Conservation (phyloP, 208 protist species). For the Leishmania guyanensis region DNA sequence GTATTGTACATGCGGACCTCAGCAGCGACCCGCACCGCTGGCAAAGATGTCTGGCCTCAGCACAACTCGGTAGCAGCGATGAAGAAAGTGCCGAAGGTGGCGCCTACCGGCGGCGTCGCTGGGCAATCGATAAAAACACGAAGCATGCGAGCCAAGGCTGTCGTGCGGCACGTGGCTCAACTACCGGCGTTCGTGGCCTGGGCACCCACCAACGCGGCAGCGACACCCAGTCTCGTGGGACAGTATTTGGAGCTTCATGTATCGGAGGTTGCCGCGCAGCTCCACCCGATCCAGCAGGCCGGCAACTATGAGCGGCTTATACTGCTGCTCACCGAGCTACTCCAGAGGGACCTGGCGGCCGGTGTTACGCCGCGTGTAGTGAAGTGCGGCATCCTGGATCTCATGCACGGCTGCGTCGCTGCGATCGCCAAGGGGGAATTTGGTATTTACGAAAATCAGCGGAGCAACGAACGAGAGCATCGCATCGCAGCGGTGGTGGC, state of each 20-base stretch:
- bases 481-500: background rate
- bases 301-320: conserved; percentile 38
- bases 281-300: conserved; percentile 20
- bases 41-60: conserved; percentile 1
- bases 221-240: conserved; percentile 12
- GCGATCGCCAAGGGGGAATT: conserved; percentile 21
- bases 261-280: conserved; percentile 23
- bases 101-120: background rate
- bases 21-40: background rate
- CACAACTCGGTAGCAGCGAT: background rate
- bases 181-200: conserved; percentile 27
- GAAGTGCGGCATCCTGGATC: conserved; percentile 43
- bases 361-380: conserved; percentile 75
- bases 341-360: conserved; percentile 48
- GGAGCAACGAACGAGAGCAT: background rate
- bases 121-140: background rate
- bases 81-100: conserved; percentile 4
- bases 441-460: background rate
- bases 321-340: conserved; percentile 55
- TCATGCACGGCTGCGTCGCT: conserved; percentile 14
- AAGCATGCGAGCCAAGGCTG: conserved; percentile 13
- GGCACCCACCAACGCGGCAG: background rate
- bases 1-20: background rate
- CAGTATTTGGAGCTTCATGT: conserved; percentile 26
- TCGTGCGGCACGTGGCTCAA: conserved; percentile 21